phyloP scores from a whole-genome alignment of 1,284 basidiomycete genomes.

The Gomphus sp. region DNA sequence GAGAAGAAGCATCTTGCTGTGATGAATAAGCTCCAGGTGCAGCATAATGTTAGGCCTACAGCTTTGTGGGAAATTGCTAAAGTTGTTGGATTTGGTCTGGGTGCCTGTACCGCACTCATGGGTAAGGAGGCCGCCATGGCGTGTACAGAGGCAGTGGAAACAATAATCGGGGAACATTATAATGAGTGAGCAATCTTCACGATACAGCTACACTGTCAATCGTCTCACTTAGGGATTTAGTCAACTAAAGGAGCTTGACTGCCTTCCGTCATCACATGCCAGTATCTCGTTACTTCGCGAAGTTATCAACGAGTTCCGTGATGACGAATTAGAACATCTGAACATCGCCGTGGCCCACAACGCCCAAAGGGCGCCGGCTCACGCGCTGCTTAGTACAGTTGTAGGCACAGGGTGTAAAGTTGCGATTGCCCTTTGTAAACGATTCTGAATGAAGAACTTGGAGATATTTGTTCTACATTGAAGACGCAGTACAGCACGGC shows the following conservation, averaged over 20 bases:
- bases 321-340: conserved; percentile 92
- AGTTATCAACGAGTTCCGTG: conserved; percentile 81
- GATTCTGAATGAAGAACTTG: conserved; percentile 37
- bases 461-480: background rate
- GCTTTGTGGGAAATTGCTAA: conserved; percentile 78
- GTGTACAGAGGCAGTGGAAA: conserved; percentile 96
- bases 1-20: conserved; percentile 88
- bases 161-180: conserved; percentile 96
- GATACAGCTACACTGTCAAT: background rate
- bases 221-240: conserved; percentile 27
- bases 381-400: conserved; percentile 80
- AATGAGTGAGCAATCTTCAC: conserved; percentile 67
- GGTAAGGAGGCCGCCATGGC: conserved; percentile 96
- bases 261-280: conserved; percentile 57
- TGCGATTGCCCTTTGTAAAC: conserved; percentile 85
- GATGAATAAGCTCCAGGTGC: conserved; percentile 75
- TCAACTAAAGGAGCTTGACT: conserved; percentile 64
- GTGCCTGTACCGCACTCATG: conserved; percentile 79
- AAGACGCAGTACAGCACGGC: conserved; percentile 12
- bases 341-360: conserved; percentile 88
- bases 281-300: conserved; percentile 71
- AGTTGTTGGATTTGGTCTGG: conserved; percentile 77
- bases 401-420: conserved; percentile 82
- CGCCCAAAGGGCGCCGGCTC: conserved; percentile 86
- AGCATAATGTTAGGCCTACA: conserved; percentile 83